These are phyloP conservation scores for Rosa rugosa DNA, from an alignment of 306 rosid genomes.

Conservation along the genomic window DNA sequence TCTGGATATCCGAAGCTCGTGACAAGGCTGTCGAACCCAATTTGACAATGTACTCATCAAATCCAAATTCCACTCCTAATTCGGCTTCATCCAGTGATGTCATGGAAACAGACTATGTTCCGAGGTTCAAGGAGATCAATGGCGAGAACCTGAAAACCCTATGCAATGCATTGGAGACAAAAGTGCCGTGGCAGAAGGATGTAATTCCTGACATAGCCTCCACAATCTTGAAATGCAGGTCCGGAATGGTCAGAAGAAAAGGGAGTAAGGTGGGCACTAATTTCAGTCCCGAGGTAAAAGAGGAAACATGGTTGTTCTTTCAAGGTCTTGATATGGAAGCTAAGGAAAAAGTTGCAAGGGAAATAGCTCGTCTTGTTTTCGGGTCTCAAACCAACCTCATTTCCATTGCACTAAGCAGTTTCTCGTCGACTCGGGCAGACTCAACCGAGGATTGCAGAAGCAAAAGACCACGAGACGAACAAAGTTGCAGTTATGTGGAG, in stretches of 20 bases:
- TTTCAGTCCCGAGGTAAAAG: conserved; percentile 38
- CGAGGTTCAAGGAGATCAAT: conserved; percentile 62
- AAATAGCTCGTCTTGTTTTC: conserved; percentile 63
- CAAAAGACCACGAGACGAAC: conserved; percentile 77
- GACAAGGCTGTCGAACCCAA: conserved; percentile 40
- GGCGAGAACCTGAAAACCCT: conserved; percentile 63
- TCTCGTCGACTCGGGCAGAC: conserved; percentile 75
- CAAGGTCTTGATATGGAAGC: conserved; percentile 76
- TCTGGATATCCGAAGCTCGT: conserved; percentile 39
- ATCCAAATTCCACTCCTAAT: conserved; percentile 59
- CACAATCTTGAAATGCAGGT: conserved; percentile 76
- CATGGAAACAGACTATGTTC: conserved; percentile 60
- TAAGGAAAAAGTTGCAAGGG: conserved; percentile 70
- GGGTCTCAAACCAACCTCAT: conserved; percentile 57
- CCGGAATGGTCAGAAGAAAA: conserved; percentile 67
- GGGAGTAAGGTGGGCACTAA: conserved; percentile 30
- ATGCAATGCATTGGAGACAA: conserved; percentile 68
- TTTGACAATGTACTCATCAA: conserved; percentile 49
- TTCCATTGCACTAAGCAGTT: conserved; percentile 70
- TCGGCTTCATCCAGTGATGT: conserved; percentile 61
- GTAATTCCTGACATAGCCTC: conserved; percentile 65
- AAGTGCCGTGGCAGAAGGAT: conserved; percentile 77
- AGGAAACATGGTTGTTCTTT: conserved; percentile 92
- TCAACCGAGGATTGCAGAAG: conserved; percentile 60
- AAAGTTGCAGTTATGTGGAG: conserved; percentile 68